Evolutionary conservation across 1,139 yeast species (phyloP).

Genomic region (Oligophagozyma castellii): DNA sequence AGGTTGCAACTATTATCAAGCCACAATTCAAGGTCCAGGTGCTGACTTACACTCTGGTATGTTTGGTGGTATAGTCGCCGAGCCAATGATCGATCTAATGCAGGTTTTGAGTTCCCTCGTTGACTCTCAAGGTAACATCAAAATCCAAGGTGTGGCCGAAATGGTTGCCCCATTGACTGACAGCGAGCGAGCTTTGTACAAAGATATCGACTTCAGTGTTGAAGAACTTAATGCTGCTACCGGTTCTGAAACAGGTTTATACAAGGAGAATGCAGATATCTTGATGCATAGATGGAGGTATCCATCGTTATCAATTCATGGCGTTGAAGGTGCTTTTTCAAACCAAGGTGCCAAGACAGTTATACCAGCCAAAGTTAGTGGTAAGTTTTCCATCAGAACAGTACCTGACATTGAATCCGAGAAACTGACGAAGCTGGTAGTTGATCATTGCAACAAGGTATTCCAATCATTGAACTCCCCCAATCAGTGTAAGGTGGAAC

Average conservation of each 20-base stretch:
- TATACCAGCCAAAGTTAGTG: conserved; percentile 86
- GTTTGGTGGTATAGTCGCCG: conserved; percentile 94
- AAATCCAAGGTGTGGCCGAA: conserved; percentile 77
- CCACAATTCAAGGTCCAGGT: conserved; percentile 75
- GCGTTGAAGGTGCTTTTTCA: conserved; percentile 93
- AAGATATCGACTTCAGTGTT: conserved; percentile 71
- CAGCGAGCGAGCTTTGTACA: conserved; percentile 65
- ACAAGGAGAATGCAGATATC: conserved; percentile 64
- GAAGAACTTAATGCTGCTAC: conserved; percentile 78
- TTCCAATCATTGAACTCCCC: conserved; percentile 62
- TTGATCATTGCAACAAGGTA: conserved; percentile 50
- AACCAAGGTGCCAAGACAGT: conserved; percentile 97
- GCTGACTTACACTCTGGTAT: conserved; percentile 97
- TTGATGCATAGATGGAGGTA: conserved; percentile 98
- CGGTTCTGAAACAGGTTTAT: conserved; percentile 74
- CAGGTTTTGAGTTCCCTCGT: conserved; percentile 67
- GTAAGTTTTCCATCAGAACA: conserved; percentile 93
- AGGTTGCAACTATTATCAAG: conserved; percentile 89
- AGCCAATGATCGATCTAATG: conserved; percentile 91
- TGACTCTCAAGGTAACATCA: conserved; percentile 64
- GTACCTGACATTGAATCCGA: conserved; percentile 84
- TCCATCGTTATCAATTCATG: conserved; percentile 92
- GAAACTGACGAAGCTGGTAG: conserved; percentile 66
- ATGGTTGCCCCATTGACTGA: conserved; percentile 92
- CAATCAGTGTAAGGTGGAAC: conserved; percentile 57